Conservation (phyloP, 1,284 basidiomycete species). For the Gymnopus androsaceus region DNA sequence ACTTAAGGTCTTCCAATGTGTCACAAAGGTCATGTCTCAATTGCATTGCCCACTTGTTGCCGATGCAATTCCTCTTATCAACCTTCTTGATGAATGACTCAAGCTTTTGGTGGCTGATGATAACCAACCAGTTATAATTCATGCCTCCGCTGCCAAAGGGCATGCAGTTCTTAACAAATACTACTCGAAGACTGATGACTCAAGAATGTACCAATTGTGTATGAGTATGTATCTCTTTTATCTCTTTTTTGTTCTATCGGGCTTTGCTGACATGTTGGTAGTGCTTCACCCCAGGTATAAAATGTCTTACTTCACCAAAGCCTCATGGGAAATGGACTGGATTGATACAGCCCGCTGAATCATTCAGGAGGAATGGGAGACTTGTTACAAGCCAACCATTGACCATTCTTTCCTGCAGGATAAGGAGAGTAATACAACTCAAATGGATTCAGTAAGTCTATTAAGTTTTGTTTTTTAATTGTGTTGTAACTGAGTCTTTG, state of each 20-base stretch:
- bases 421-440: not conserved
- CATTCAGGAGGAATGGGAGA: conserved; percentile 6
- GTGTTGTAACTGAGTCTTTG: not conserved
- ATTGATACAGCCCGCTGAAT: too few species aligned
- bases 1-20: conserved; percentile 6
- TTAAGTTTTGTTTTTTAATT: not conserved
- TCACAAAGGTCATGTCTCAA: conserved; percentile 9
- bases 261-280: too few species aligned
- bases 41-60: conserved; percentile 14
- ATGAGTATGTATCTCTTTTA: too few species aligned
- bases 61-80: conserved; percentile 17
- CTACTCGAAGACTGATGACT: too few species aligned
- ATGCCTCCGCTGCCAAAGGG: too few species aligned
- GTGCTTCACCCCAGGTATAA: too few species aligned
- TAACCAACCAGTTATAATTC: too few species aligned
- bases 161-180: conserved; percentile 24
- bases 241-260: too few species aligned
- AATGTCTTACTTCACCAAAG: too few species aligned
- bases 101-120: conserved; percentile 2
- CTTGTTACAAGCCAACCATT: conserved; percentile 6
- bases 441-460: not conserved
- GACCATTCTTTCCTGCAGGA: not conserved
- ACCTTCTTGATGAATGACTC: conserved; percentile 10
- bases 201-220: too few species aligned
- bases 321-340: too few species aligned